Base-by-base conservation (phyloP, 169 alveolate genomes). In the Plasmodium relictum region DNA sequence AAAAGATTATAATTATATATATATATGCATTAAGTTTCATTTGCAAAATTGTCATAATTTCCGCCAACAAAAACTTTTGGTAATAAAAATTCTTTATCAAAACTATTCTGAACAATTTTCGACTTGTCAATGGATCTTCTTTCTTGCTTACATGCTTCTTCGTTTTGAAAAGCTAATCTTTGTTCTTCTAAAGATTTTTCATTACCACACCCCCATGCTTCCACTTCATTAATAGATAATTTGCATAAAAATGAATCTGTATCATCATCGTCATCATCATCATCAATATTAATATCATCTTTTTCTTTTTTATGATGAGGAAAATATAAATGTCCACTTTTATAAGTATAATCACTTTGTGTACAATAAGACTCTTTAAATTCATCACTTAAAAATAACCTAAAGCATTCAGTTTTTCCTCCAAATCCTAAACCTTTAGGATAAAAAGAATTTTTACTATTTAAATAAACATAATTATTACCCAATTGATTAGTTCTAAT, bases 191-290 rank as follows among this genome's bases (percentile, higher is more conserved):
- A 50, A 5, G 86, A 65, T 26, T 44, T 69, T 63, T 56, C 63
- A 61, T 86, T 87, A 65, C 92, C 92, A 44, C 92, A 70, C 26
- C 92, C 92, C 92, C 92, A 86, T 7, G 74, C 92, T 41, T 86
- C 92, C 5, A 86, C 92, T 73, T 86, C 92, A 12, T 37, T 61
- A 10, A 86, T 71, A 42, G 92, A 42, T 37, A 86, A 45, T 45
- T 86, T 86, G 39, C 62, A 71, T 18, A 86, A 66, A 73, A 86
- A 86, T 26, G 59, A 12, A 14, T 70, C 73, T 8, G 18, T 66
- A 61, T 39, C 52, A 20, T 42, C 52, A 24, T 86, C 68, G 26
- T 71, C 88, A 20, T 86, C 88, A 1, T 41, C 54, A 22, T 68
- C 61, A n/a, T 80, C 90, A 10, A 14, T 26, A 12, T 24, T 44